Conservation (phyloP, 2,329 filamentous ascomycete genomes). For the Ophiocordyceps polyrhachis-furcata region DNA sequence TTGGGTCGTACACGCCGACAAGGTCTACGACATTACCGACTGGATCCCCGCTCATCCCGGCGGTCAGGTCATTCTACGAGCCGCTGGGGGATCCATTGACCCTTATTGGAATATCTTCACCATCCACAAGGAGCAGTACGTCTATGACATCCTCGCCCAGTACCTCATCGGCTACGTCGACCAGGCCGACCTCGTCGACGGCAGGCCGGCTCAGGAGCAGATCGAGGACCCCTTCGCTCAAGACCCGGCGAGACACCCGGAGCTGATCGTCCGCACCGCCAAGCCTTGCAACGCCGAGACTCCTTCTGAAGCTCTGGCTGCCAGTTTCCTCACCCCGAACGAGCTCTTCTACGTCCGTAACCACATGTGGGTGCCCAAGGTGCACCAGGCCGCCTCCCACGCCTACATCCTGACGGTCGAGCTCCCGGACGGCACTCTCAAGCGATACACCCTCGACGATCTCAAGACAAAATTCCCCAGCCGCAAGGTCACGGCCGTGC, state of each 20-base stretch:
- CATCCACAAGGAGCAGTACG: conserved; percentile 47
- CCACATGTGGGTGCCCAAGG: conserved; percentile 42
- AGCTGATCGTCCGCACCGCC: conserved; percentile 30
- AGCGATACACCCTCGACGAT: conserved; percentile 33
- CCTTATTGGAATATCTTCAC: conserved; percentile 53
- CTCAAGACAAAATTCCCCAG: conserved; percentile 31
- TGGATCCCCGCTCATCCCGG: conserved; percentile 49
- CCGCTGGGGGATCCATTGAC: conserved; percentile 45
- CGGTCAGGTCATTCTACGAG: conserved; percentile 47
- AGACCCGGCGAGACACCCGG: conserved; percentile 32
- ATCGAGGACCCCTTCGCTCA: conserved; percentile 42
- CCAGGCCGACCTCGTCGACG: conserved; percentile 36
- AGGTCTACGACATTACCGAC: conserved; percentile 53
- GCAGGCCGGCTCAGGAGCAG: conserved; percentile 28
- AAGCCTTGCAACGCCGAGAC: conserved; percentile 46
- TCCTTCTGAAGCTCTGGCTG: conserved; percentile 25
- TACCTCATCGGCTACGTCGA: conserved; percentile 46
- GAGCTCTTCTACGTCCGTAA: conserved; percentile 41
- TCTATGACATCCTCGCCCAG: conserved; percentile 44
- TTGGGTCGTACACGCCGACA: conserved; percentile 45
- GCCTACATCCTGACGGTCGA: conserved; percentile 32
- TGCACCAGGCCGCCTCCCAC: conserved; percentile 17
- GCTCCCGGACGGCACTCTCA: conserved; percentile 32
- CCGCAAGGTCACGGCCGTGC: conserved; percentile 31
- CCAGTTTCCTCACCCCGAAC: conserved; percentile 34